Evolutionary conservation across 1,139 yeast genomes (phyloP).

Genomic region (Eremothecium cymbalariae): DNA sequence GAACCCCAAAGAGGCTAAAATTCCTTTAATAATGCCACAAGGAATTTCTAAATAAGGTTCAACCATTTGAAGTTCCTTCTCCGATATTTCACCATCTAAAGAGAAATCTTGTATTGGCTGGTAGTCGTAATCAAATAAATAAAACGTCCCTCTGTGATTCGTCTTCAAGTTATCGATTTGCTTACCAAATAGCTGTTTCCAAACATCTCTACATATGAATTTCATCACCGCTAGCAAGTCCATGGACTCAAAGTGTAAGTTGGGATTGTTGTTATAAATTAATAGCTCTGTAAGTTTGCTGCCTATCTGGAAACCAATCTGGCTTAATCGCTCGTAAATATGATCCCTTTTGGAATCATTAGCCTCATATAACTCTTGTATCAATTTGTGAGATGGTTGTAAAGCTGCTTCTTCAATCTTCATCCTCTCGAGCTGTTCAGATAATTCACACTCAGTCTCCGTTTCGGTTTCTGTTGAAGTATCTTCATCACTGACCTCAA

Average conservation of each 20-base stretch:
- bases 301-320: conserved; percentile 70
- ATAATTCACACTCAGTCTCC: conserved; percentile 39
- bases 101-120: conserved; percentile 24
- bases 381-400: conserved; percentile 21
- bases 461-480: conserved; percentile 5
- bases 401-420: conserved; percentile 10
- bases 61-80: conserved; percentile 35
- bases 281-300: conserved; percentile 63
- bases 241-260: conserved; percentile 38
- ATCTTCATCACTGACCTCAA: background rate
- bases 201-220: conserved; percentile 83
- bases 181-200: conserved; percentile 72
- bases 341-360: conserved; percentile 40
- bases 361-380: conserved; percentile 16
- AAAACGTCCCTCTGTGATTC: conserved; percentile 60
- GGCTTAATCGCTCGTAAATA: conserved; percentile 52
- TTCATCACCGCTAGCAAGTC: conserved; percentile 80
- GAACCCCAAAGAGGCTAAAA: conserved; percentile 36
- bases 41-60: conserved; percentile 65
- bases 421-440: conserved; percentile 18
- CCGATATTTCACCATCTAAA: conserved; percentile 16
- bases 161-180: conserved; percentile 90
- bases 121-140: conserved; percentile 28
- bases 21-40: conserved; percentile 77
- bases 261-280: conserved; percentile 48